A percentile compares a stretch with the other conserved stretches of the same genome.
Conservation (phyloP, 306 rosid genomes). For the Cucurbita argyrosperma region DNA sequence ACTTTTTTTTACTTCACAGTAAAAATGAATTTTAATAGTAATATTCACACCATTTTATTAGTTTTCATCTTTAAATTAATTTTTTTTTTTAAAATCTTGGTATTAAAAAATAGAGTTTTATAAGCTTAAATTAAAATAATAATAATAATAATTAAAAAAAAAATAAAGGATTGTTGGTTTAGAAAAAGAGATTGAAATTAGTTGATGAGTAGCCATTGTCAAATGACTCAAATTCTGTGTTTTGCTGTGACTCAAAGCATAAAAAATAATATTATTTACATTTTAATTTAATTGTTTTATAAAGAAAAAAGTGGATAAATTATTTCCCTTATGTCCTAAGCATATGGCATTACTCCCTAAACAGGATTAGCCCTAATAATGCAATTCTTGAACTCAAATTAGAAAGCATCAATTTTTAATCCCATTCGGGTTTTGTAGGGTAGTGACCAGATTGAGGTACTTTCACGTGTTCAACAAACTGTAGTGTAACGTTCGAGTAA, state of each 20-base stretch:
- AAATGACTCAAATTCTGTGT: slow-evolving; percentile 11
- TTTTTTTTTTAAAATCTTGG: too few relatives aligned
- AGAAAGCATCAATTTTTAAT: neutral
- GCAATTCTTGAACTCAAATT: neutral
- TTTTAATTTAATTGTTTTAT: neutral
- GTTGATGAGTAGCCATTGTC: slow-evolving; percentile 31
- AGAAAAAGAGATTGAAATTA: slow-evolving; percentile 19
- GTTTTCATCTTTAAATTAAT: too few relatives aligned
- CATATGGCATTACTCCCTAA: slow-evolving; percentile 5
- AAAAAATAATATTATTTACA: neutral
- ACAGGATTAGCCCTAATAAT: neutral
- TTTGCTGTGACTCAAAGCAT: neutral
- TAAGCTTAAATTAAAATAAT: too few relatives aligned
- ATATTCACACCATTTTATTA: too few relatives aligned
- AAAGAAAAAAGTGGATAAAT: neutral
- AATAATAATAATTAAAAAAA: too few relatives aligned
- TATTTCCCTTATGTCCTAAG: slow-evolving; percentile 3
- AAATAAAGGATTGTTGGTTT: slow-evolving; percentile 7
- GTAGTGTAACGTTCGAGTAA: too few relatives aligned
- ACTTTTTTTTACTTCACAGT: too few relatives aligned
- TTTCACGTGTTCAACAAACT: neutral
- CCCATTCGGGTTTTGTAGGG: neutral
- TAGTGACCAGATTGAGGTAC: neutral
- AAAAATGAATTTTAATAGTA: too few relatives aligned
- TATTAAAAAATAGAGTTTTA: too few relatives aligned